Conservation (phyloP, 805 yeast species). For the Vanderwaltozyma tropicalis region DNA sequence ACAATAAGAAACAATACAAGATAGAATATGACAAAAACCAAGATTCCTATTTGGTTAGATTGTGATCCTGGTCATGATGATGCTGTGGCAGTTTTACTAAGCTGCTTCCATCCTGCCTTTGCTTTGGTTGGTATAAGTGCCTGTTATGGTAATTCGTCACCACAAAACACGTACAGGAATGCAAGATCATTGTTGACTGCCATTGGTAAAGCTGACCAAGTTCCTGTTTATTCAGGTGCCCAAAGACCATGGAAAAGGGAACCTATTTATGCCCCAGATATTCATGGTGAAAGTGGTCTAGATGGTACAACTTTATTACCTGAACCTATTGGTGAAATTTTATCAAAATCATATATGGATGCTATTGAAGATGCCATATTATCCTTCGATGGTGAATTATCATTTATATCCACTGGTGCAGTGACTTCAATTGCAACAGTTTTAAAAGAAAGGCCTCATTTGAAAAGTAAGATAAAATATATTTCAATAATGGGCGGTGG, state of each 20-base stretch:
- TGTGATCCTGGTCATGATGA: slow-evolving; percentile 94
- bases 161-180: slow-evolving; percentile 56
- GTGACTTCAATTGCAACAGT: slow-evolving; percentile 60
- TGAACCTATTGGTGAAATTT: slow-evolving; percentile 26
- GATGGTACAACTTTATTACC: slow-evolving; percentile 65
- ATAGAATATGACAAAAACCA: slow-evolving; percentile 12
- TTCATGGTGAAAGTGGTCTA: slow-evolving; percentile 68
- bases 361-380: slow-evolving; percentile 37
- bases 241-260: slow-evolving; percentile 43
- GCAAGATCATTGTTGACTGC: slow-evolving; percentile 59
- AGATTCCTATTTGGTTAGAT: slow-evolving; percentile 73
- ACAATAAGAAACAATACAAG: background rate
- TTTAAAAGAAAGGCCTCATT: slow-evolving; percentile 44
- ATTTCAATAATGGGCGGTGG: slow-evolving; percentile 72
- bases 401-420: slow-evolving; percentile 68
- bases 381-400: slow-evolving; percentile 37
- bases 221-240: slow-evolving; percentile 63
- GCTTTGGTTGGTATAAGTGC: slow-evolving; percentile 61
- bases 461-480: slow-evolving; percentile 37
- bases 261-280: slow-evolving; percentile 43
- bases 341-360: slow-evolving; percentile 25
- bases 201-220: slow-evolving; percentile 32
- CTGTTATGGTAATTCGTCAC: slow-evolving; percentile 61
- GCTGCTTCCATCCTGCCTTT: slow-evolving; percentile 49
- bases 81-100: slow-evolving; percentile 60